Evolutionary conservation across 495 filamentous ascomycete genomes (phyloP), one percentile per base, ranked within the genome.

Genomic region (Lepidopterella palustris): DNA sequence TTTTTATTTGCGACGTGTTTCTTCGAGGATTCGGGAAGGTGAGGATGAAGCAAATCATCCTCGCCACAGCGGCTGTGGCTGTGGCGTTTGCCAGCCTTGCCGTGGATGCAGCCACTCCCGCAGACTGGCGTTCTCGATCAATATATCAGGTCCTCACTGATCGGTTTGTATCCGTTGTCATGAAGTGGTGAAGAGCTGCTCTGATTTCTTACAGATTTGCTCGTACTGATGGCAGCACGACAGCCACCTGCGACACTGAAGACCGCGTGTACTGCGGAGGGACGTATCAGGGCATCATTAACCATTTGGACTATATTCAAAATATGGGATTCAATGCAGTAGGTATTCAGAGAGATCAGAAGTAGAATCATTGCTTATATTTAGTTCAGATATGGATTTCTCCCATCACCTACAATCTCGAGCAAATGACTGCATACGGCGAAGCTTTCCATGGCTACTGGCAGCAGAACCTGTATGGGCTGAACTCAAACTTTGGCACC

Each of bases 251-350:
- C 64, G 71, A 83, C 73, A 70, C 80, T 9, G 71, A 69, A 1
- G 59, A 71, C 48, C 48, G 73, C 8, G 74, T 77, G 40, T 92
- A 90, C 74, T 95, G 88, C 60, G 88, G 87, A 42, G 89, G 89
- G 9, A 85, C 83, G 29, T 92, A 82, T 77, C 74, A 76, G 57
- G 89, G 89, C 4, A 81, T 95, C 53, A 84, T 85, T 56, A 80
- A 86, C 29, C 78, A 84, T 58, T 73, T 88, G 29, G 84, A 86
- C 70, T 80, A 88, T 63, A 88, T 92, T 67, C 80, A 89, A 65
- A 77, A 77, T 55, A 87, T 92, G 84, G 87, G 89, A 15, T 92
- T 92, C 63, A 86, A 85, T 39, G 87, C 88, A 23, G 82, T 82
- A 65, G 57, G 71, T 71, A 13, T 40, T 23, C 27, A 13, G 20